Conservation (phyloP, 2,329 filamentous ascomycete genomes). For the Chaetomium sp. region DNA sequence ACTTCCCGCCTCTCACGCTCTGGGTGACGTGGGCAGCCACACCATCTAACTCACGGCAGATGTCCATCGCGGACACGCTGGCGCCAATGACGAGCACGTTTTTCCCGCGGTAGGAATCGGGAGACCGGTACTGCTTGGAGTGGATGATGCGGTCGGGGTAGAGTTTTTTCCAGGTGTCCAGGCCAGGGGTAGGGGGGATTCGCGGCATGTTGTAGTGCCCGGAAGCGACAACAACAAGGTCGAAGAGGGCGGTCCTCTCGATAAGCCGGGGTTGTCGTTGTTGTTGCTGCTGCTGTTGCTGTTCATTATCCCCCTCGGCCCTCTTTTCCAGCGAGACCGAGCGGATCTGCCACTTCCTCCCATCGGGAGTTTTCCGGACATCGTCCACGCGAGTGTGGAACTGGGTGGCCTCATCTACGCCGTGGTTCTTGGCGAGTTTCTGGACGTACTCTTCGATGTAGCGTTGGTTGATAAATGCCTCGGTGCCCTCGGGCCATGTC, state of each 20-base stretch:
- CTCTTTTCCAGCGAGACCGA: slow-evolving; percentile 38
- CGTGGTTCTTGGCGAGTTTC: slow-evolving; percentile 44
- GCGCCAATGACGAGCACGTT: slow-evolving; percentile 48
- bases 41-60: slow-evolving; percentile 34
- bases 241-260: slow-evolving; percentile 41
- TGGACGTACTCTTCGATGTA: slow-evolving; percentile 56
- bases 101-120: slow-evolving; percentile 37
- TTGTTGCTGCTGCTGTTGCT: no score
- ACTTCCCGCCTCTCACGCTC: slow-evolving; percentile 53
- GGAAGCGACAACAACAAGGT: slow-evolving; percentile 59
- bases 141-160: slow-evolving; percentile 53
- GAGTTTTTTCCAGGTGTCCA: slow-evolving; percentile 48
- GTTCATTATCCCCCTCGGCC: background rate
- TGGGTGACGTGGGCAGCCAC: slow-evolving; percentile 37
- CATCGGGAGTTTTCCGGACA: slow-evolving; percentile 37
- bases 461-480: slow-evolving; percentile 51
- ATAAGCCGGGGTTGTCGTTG: slow-evolving; percentile 21
- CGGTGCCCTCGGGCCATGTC: slow-evolving; percentile 53
- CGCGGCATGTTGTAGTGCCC: slow-evolving; percentile 62
- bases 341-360: slow-evolving; percentile 43
- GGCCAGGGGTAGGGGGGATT: slow-evolving; percentile 53
- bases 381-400: slow-evolving; percentile 56
- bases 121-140: slow-evolving; percentile 65
- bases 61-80: slow-evolving; percentile 38
- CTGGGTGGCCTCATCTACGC: slow-evolving; percentile 42